A percentile compares a stretch with the other conserved stretches of the same genome.
phyloP scores from a whole-genome alignment of 495 filamentous ascomycete genomes.

The Aspergillus homomorphus region DNA sequence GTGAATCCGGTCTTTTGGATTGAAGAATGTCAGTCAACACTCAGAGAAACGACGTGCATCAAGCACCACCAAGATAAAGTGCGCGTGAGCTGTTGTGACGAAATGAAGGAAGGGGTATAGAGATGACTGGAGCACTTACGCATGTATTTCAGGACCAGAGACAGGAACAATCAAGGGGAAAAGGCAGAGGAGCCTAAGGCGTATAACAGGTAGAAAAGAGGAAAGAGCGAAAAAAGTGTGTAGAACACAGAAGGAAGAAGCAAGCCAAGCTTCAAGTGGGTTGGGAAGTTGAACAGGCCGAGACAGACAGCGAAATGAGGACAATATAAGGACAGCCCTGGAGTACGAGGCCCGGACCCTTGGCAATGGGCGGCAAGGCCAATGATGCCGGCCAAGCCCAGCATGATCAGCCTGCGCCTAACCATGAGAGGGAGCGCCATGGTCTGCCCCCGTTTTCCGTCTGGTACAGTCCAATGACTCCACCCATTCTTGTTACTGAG shows the following conservation, averaged over 20 bases:
- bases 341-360: not conserved
- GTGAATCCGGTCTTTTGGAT: conserved; percentile 38
- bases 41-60: not conserved
- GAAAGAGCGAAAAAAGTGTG: not conserved
- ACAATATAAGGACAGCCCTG: conserved; percentile 6
- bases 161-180: conserved; percentile 6
- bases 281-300: not conserved
- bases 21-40: conserved; percentile 17
- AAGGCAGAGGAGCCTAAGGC: conserved; percentile 3
- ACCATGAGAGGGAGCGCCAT: conserved; percentile 2
- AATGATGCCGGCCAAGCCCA: conserved; percentile 16
- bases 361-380: conserved; percentile 3
- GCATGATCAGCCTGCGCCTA: conserved; percentile 3
- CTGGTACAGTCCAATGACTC: not conserved
- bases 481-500: not conserved
- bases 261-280: conserved; percentile 12
- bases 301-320: not conserved
- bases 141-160: conserved; percentile 40
- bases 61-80: not conserved
- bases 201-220: not conserved
- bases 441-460: conserved; percentile 2
- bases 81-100: not conserved
- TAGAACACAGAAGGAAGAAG: conserved; percentile 14
- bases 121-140: conserved; percentile 28
- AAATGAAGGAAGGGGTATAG: not conserved